Conservation (phyloP, 495 filamentous ascomycete genomes). For the Trichoderma orchidacearum region DNA sequence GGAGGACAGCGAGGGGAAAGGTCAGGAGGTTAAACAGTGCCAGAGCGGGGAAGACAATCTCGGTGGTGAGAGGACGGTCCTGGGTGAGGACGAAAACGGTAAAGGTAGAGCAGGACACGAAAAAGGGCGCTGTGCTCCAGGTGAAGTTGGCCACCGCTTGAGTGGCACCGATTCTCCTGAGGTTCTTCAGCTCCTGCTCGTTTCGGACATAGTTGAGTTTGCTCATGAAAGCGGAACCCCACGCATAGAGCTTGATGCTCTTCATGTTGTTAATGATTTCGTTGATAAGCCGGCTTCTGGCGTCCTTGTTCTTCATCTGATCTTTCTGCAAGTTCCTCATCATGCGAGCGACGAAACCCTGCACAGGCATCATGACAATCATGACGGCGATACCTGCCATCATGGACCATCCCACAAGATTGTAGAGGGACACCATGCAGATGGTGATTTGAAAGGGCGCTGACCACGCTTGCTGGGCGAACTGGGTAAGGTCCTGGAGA, state of each 20-base stretch:
- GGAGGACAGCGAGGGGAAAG: slow-evolving; percentile 86
- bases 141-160: slow-evolving; percentile 95
- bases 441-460: slow-evolving; percentile 93
- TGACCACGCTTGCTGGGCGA: slow-evolving; percentile 86
- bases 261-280: slow-evolving; percentile 99
- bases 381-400: slow-evolving; percentile 93
- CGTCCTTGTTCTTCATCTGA: slow-evolving; percentile 99
- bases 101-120: slow-evolving; percentile 96
- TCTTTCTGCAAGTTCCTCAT: slow-evolving; percentile 91
- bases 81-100: slow-evolving; percentile 81
- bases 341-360: slow-evolving; percentile 79
- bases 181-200: slow-evolving; percentile 86
- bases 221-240: slow-evolving; percentile 93
- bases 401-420: slow-evolving; percentile 86
- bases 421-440: slow-evolving; percentile 91
- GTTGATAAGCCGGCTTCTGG: slow-evolving; percentile 82
- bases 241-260: slow-evolving; percentile 97
- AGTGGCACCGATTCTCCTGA: slow-evolving; percentile 88
- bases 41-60: slow-evolving; percentile 90
- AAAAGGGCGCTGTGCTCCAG: slow-evolving; percentile 98
- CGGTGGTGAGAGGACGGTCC: slow-evolving; percentile 70
- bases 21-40: slow-evolving; percentile 84
- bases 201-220: slow-evolving; percentile 92
- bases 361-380: slow-evolving; percentile 95
- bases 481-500: slow-evolving; percentile 89